Evolutionary conservation across 176 grass and related monocot species (phyloP).

Genomic region (Leersia perrieri): DNA sequence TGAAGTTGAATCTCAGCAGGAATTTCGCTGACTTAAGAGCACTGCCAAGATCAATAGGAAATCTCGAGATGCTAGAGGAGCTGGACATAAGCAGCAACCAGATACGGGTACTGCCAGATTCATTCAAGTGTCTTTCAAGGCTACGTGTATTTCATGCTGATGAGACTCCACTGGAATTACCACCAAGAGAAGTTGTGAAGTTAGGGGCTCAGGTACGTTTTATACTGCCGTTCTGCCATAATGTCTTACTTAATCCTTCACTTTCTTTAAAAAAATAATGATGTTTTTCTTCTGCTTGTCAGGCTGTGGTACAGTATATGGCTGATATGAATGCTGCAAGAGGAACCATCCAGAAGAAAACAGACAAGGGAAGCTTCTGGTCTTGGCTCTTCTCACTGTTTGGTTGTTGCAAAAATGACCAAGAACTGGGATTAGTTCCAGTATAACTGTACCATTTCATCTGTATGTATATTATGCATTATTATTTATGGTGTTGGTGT

Average conservation of each 20-base stretch:
- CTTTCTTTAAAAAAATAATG: constrained; percentile 1
- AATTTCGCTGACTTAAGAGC: constrained; percentile 86
- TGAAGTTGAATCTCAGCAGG: constrained; percentile 77
- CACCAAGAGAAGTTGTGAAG: constrained; percentile 79
- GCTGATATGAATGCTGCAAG: constrained; percentile 60
- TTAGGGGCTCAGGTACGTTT: constrained; percentile 81
- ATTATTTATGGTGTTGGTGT: constrained; percentile 5
- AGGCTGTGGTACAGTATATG: constrained; percentile 85
- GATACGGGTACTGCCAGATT: constrained; percentile 80
- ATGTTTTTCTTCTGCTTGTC: constrained; percentile 25
- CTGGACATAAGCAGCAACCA: constrained; percentile 96
- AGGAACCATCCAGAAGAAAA: constrained; percentile 40
- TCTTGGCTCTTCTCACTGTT: constrained; percentile 69
- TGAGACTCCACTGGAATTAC: constrained; percentile 90
- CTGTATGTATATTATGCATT: constrained; percentile 29
- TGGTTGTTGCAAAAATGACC: constrained; percentile 46
- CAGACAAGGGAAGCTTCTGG: constrained; percentile 50
- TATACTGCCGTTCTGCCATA: neutral
- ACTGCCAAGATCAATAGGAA: constrained; percentile 80
- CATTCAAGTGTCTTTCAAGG: constrained; percentile 63
- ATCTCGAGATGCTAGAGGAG: constrained; percentile 97
- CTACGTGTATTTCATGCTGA: constrained; percentile 76
- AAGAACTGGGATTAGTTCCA: constrained; percentile 23
- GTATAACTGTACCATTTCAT: constrained; percentile 41
- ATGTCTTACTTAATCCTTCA: neutral